Conservation (phyloP, 352 stramenopile genomes). For the Globisporangium parvum region DNA sequence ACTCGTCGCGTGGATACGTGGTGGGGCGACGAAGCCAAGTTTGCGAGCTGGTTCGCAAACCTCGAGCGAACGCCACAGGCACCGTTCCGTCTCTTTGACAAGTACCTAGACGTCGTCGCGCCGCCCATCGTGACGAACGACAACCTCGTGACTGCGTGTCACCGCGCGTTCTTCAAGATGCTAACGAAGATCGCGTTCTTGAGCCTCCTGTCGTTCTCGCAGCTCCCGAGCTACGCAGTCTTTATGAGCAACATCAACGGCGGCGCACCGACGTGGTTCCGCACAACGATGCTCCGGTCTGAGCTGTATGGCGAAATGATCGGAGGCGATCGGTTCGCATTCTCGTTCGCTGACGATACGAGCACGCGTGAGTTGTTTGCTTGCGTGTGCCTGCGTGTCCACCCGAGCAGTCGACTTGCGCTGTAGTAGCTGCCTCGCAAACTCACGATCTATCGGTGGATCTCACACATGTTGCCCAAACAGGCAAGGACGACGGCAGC, state of each 20-base stretch:
- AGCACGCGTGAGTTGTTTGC: slow-evolving; percentile 11
- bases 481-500: slow-evolving; percentile 27
- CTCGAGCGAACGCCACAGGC: slow-evolving; percentile 19
- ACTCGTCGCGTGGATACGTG: slow-evolving; percentile 13
- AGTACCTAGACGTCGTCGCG: slow-evolving; percentile 23
- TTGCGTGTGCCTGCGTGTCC: not conserved
- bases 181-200: slow-evolving; percentile 27
- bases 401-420: too few relatives aligned
- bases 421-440: not conserved
- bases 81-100: slow-evolving; percentile 17
- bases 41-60: slow-evolving; percentile 22
- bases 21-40: slow-evolving; percentile 28
- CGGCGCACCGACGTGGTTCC: slow-evolving; percentile 24
- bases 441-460: not conserved
- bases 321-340: slow-evolving; percentile 13
- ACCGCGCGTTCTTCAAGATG: slow-evolving; percentile 34
- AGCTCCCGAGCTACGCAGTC: slow-evolving; percentile 19
- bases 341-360: slow-evolving; percentile 13
- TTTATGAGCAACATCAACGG: slow-evolving; percentile 34
- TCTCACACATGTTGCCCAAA: not conserved
- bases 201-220: slow-evolving; percentile 16
- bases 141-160: slow-evolving; percentile 21
- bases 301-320: slow-evolving; percentile 23
- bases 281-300: slow-evolving; percentile 11
- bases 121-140: slow-evolving; percentile 20